Conservation (phyloP, 2,329 filamentous ascomycete species). For the Fusarium aywerte region DNA sequence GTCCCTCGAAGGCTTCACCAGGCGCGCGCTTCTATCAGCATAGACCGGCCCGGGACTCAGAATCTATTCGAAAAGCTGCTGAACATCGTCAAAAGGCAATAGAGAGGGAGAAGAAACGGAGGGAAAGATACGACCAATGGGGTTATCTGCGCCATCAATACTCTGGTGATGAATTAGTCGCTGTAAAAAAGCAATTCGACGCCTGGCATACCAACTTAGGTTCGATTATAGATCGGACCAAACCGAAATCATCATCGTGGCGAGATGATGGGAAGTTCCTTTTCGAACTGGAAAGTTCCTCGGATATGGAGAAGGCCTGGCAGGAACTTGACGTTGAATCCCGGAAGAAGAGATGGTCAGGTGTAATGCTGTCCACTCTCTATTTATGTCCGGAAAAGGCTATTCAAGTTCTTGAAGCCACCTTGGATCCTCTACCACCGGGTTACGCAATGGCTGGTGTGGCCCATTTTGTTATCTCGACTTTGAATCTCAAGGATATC, state of each 20-base stretch:
- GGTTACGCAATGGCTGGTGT: slow-evolving; percentile 54
- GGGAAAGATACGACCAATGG: slow-evolving; percentile 46
- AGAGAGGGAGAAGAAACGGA: slow-evolving; percentile 9
- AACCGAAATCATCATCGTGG: slow-evolving; percentile 43
- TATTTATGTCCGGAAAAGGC: slow-evolving; percentile 49
- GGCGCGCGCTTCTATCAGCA: neutral
- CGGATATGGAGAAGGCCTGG: slow-evolving; percentile 52
- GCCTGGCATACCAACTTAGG: slow-evolving; percentile 47
- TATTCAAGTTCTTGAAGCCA: slow-evolving; percentile 52
- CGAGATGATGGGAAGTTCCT: slow-evolving; percentile 46
- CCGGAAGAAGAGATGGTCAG: slow-evolving; percentile 48
- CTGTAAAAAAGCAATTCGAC: slow-evolving; percentile 42
- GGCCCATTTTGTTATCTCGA: slow-evolving; percentile 48
- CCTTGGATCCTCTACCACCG: slow-evolving; percentile 50
- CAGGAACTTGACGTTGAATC: slow-evolving; percentile 40
- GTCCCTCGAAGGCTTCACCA: neutral
- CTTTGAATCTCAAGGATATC: slow-evolving; percentile 29
- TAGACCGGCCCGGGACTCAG: neutral
- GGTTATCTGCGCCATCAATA: slow-evolving; percentile 48
- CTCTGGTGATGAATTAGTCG: slow-evolving; percentile 36
- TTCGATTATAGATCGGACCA: slow-evolving; percentile 29
- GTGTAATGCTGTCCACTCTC: slow-evolving; percentile 52
- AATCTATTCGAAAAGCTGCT: slow-evolving; percentile 5
- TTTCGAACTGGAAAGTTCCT: slow-evolving; percentile 44
- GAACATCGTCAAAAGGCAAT: slow-evolving; percentile 9